Conservation (phyloP, 1,284 basidiomycete genomes). For the Exobasidium cylindrosporum region DNA sequence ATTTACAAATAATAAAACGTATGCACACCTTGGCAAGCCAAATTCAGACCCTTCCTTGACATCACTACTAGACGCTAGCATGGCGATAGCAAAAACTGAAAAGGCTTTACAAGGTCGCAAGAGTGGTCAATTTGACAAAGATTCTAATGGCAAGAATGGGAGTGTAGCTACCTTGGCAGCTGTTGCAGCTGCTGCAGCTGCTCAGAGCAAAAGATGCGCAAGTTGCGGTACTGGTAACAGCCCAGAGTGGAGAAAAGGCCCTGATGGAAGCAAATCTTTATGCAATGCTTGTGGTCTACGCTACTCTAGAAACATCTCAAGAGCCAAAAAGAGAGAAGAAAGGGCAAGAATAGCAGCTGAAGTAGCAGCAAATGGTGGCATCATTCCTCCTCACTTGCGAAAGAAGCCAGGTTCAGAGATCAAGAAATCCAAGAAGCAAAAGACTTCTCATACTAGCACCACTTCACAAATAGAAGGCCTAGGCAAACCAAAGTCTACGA, state of each 20-base stretch:
- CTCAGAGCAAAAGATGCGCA: conserved; percentile 42
- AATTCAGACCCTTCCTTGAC: not conserved
- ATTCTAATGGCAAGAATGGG: not conserved
- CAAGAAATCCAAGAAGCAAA: conserved; percentile 4
- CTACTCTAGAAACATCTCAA: conserved; percentile 45
- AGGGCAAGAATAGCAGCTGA: conserved; percentile 35
- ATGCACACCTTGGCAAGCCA: not conserved
- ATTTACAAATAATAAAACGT: not conserved
- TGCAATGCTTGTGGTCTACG: conserved; percentile 54
- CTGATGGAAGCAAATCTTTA: conserved; percentile 48
- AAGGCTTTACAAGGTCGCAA: not conserved
- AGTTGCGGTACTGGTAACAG: conserved; percentile 63
- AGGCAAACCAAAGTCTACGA: no score
- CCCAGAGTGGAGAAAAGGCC: conserved; percentile 84
- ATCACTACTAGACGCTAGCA: not conserved
- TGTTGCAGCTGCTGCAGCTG: conserved; percentile 17
- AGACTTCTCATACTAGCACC: not conserved
- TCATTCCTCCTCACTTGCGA: conserved; percentile 10
- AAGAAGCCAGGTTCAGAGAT: conserved; percentile 3
- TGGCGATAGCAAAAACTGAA: not conserved
- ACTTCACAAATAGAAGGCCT: no score
- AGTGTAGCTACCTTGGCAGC: conserved; percentile 25
- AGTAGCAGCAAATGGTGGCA: conserved; percentile 11
- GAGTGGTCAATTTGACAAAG: not conserved
- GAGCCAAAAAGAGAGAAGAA: conserved; percentile 38